Evolutionary conservation across 1,284 basidiomycete genomes (phyloP).

Genomic region (Mycena sp.): DNA sequence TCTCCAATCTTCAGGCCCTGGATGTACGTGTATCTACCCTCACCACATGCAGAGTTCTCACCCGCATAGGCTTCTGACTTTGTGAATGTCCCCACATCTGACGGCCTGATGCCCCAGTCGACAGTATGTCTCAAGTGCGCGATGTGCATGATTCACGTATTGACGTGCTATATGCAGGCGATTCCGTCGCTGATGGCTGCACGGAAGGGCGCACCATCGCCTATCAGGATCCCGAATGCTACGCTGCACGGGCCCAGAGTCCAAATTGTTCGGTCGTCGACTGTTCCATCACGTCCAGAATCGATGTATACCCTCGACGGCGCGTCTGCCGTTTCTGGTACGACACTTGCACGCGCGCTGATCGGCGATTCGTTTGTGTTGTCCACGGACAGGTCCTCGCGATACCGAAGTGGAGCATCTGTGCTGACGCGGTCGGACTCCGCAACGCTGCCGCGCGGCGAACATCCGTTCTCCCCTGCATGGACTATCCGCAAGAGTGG

Average conservation of each 20-base stretch:
- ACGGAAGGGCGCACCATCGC: conserved; percentile 51
- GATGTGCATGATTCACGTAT: background rate
- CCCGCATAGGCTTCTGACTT: conserved; percentile 34
- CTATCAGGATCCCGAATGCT: conserved; percentile 63
- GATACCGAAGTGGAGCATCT: conserved; percentile 55
- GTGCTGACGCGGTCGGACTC: conserved; percentile 71
- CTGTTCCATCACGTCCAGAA: conserved; percentile 44
- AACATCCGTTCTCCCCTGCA: conserved; percentile 48
- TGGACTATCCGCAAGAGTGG: conserved; percentile 38
- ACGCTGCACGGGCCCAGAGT: conserved; percentile 46
- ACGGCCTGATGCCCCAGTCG: conserved; percentile 17
- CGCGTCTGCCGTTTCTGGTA: conserved; percentile 71
- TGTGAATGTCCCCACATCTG: conserved; percentile 23
- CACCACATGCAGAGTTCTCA: background rate
- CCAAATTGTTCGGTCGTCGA: conserved; percentile 44
- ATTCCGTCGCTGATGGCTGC: conserved; percentile 35
- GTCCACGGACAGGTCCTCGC: conserved; percentile 56
- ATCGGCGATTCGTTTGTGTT: conserved; percentile 69
- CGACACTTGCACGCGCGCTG: conserved; percentile 71
- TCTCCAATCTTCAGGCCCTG: conserved; percentile 48
- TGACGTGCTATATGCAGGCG: background rate
- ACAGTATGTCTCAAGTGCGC: conserved; percentile 22
- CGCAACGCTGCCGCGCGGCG: conserved; percentile 70
- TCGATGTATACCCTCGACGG: conserved; percentile 54
- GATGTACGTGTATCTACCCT: conserved; percentile 41